Base-by-base conservation (phyloP, 306 rosid genomes). In the Pachyrhizus erosus region DNA sequence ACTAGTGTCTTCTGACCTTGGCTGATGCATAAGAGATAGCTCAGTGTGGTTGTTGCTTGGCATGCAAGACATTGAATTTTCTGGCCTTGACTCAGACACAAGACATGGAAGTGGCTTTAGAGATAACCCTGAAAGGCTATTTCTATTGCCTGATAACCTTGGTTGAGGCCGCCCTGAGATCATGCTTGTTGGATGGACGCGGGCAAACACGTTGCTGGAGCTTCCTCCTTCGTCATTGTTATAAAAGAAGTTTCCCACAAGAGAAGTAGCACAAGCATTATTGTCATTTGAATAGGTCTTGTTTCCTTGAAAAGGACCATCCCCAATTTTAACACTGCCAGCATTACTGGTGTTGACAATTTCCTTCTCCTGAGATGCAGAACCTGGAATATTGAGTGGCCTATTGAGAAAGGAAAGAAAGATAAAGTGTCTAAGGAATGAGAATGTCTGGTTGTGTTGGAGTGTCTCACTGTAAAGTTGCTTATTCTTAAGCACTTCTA, bases 141-240 rank as follows among this genome's bases (percentile, higher is more conserved):
- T 37, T 37, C 42, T 37, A 7, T 37, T 37, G 42, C 42, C 42
- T 37, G 42, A 0, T 7, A 37, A 6, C 42, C 39, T 34, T 18
- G 48, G 18, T 21, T 69, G 61, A 4, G 75, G 39, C 7, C 0
- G 64, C 4, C 42, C 48, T 1, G 82, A 5, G 11, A 86, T 40
- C 13, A 73, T 55, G 2, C 17, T 4, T 21, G 86, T 66, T 14
- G 86, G 86, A 75, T 70, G 17, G 9, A 86, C 82, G 42, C 1
- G 39, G 0, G 42, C 42, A 37, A 37, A 8, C 42, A 7, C 42
- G 2, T 37, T 37, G 42, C 1, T 76, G 5, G 72, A 31, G 54
- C 54, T 61, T 7, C 26, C 15, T 10, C 18, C 57, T 11, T 46
- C 7, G 23, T 46, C 27, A 4, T 11, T 60, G 10, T 20, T 39